Evolutionary conservation across 805 yeast species (phyloP).

Genomic region (Candida germanica): DNA sequence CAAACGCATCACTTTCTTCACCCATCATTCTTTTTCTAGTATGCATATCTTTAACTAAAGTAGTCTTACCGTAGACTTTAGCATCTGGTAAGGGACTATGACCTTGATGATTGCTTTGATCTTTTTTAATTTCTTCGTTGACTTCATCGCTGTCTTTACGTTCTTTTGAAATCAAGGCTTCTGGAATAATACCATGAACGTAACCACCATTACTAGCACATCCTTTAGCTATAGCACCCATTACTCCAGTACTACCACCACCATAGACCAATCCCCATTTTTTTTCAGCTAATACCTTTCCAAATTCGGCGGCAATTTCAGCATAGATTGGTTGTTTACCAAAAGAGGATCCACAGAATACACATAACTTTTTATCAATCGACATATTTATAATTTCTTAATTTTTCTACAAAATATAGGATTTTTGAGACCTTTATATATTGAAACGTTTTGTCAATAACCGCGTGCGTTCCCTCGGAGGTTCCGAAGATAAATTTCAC

Average conservation of each 20-base stretch:
- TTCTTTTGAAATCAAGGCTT: conserved; percentile 73
- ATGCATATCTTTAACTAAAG: conserved; percentile 85
- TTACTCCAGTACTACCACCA: conserved; percentile 83
- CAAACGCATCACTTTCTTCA: conserved; percentile 77
- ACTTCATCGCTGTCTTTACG: conserved; percentile 44
- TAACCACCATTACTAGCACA: conserved; percentile 57
- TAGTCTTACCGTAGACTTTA: conserved; percentile 67
- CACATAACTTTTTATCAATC: conserved; percentile 57
- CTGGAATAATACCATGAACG: conserved; percentile 87
- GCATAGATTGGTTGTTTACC: conserved; percentile 55
- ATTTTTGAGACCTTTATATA: neutral
- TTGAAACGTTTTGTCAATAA: too few species aligned
- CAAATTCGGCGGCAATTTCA: conserved; percentile 56
- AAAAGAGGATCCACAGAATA: conserved; percentile 81
- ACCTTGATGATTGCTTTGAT: conserved; percentile 64
- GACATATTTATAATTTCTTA: conserved; percentile 4
- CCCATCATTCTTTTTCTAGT: conserved; percentile 87
- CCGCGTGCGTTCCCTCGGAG: conserved; percentile 9
- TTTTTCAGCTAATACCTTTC: conserved; percentile 51
- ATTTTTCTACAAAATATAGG: neutral
- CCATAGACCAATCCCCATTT: conserved; percentile 83
- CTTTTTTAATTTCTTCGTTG: conserved; percentile 47
- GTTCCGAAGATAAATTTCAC: too few species aligned
- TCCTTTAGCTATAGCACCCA: conserved; percentile 73
- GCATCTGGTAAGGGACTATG: conserved; percentile 61